Evolutionary conservation across 345 rosid species (phyloP).

Genomic region (Bruguiera gymnorhiza): DNA sequence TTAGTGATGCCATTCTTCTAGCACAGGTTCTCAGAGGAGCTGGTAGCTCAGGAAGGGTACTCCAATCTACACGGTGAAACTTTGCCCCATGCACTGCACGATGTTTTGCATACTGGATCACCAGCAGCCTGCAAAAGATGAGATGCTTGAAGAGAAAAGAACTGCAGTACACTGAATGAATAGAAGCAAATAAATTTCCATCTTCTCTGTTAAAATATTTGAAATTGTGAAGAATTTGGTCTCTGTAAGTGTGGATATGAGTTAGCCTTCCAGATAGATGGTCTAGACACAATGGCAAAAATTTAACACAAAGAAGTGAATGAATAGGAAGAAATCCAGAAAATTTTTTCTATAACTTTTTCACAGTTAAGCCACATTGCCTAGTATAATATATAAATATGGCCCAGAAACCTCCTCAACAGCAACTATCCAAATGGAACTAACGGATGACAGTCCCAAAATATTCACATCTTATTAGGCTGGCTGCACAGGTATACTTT

Average conservation of each 20-base stretch:
- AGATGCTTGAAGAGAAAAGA: constrained; percentile 18
- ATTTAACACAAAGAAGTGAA: too few species aligned
- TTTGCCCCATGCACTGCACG: constrained; percentile 80
- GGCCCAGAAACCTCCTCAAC: neutral
- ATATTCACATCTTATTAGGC: neutral
- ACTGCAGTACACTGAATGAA: neutral
- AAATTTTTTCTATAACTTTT: too few species aligned
- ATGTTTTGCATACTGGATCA: constrained; percentile 64
- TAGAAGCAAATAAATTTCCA: neutral
- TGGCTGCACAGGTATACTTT: neutral
- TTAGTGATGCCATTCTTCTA: constrained; percentile 62
- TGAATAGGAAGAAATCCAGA: neutral
- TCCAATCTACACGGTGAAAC: constrained; percentile 75
- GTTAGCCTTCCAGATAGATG: too few species aligned
- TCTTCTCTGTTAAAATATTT: constrained; percentile 1
- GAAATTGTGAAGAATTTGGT: too few species aligned
- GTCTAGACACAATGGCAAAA: too few species aligned
- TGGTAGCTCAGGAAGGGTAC: constrained; percentile 62
- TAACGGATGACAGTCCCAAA: neutral
- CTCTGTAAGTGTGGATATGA: too few species aligned
- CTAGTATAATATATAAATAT: too few species aligned
- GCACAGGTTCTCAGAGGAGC: constrained; percentile 58
- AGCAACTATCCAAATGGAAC: neutral
- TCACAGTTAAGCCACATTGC: too few species aligned
- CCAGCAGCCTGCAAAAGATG: constrained; percentile 60